Evolutionary conservation across 495 filamentous ascomycete species (phyloP).

Genomic region (Mycothermus thermophilus): DNA sequence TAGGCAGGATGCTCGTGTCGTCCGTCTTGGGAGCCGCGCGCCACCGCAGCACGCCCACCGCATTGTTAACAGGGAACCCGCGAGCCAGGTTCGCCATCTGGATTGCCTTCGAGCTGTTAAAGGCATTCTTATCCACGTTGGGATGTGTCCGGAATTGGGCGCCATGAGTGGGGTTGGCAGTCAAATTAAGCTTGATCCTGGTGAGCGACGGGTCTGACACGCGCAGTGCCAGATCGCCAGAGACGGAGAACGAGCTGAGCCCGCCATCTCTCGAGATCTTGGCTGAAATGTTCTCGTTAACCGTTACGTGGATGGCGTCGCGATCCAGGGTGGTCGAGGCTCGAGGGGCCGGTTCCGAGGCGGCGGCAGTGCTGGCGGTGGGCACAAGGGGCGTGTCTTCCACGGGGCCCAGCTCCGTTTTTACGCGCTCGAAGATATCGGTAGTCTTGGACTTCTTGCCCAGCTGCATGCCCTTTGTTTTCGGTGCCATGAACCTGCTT

Average conservation of each 20-base stretch:
- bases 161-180: constrained; percentile 56
- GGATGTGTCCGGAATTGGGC: constrained; percentile 87
- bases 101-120: constrained; percentile 62
- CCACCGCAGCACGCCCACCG: constrained; percentile 83
- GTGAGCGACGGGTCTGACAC: constrained; percentile 78
- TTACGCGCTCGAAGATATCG: constrained; percentile 92
- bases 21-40: constrained; percentile 57
- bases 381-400: constrained; percentile 66
- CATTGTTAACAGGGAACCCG: constrained; percentile 82
- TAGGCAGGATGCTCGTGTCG: constrained; percentile 63
- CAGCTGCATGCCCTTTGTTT: constrained; percentile 95
- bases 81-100: constrained; percentile 73
- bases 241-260: constrained; percentile 70
- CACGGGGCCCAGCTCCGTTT: constrained; percentile 65
- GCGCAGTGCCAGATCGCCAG: constrained; percentile 77
- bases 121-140: constrained; percentile 78
- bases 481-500: constrained; percentile 44
- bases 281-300: constrained; percentile 77
- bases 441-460: constrained; percentile 96
- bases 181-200: constrained; percentile 71
- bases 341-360: constrained; percentile 42
- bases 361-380: constrained; percentile 45
- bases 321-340: constrained; percentile 53
- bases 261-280: constrained; percentile 76
- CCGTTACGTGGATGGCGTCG: constrained; percentile 70